These are phyloP conservation scores for Aspergillus sp. DNA, from an alignment of 2,329 filamentous ascomycete species.

Conservation along the genomic window DNA sequence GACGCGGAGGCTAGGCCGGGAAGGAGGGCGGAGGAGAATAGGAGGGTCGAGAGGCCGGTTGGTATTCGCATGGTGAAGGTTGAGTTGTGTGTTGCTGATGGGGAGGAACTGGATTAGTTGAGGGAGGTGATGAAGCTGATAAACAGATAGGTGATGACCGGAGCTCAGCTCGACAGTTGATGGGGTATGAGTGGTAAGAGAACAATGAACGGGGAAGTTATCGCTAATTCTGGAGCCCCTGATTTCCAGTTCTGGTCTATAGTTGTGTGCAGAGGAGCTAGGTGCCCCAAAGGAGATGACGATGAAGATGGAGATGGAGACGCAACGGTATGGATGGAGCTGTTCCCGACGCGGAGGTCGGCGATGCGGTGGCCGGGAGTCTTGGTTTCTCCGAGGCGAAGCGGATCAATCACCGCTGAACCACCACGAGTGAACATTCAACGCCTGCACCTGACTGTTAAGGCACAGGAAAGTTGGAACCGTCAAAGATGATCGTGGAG, in stretches of 20 bases:
- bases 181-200: not conserved
- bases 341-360: constrained; percentile 19
- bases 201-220: not conserved
- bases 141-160: constrained; percentile 11
- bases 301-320: not conserved
- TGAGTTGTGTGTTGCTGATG: constrained; percentile 1
- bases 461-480: not conserved
- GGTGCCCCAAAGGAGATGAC: no score
- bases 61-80: constrained; percentile 37
- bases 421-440: not conserved
- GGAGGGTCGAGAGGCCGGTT: constrained; percentile 26
- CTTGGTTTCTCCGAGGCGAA: constrained; percentile 32
- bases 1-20: constrained; percentile 32
- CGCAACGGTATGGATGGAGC: constrained; percentile 11
- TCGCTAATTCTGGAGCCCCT: not conserved
- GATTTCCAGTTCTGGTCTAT: not conserved
- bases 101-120: constrained; percentile 3
- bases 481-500: not conserved
- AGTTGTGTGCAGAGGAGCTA: not conserved
- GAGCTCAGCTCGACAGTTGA: constrained; percentile 13
- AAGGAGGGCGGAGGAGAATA: constrained; percentile 28
- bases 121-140: not conserved
- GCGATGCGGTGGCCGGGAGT: constrained; percentile 22
- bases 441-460: not conserved
- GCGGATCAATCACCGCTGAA: not conserved